Base-by-base conservation (phyloP, 352 stramenopile species). In the Pythium plurisporium region DNA sequence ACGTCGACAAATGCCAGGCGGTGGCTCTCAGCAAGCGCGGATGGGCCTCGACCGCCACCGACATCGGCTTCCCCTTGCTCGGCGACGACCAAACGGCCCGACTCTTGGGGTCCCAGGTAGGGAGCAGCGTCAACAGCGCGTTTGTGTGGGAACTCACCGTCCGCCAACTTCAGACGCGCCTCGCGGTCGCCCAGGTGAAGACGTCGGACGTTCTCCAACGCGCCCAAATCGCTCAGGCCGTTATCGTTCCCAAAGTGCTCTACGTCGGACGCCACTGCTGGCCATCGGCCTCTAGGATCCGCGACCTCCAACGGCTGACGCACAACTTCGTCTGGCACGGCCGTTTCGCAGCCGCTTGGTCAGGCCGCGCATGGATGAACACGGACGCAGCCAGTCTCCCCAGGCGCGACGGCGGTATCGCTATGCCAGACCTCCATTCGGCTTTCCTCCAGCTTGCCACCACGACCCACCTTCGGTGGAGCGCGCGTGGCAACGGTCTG, bases 201-300 rank as follows among this genome's bases (percentile, higher is more conserved):
- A 63, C 55, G 2, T 51, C 55, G 11, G 17, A 63, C 38, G 55
- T 56, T 0, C 19, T 51, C 1, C 55, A 63, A 37, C 55, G 55
- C 1, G 25, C 15, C 4, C 22, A 63, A n/a, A 1, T 63, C 8
- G 12, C 9, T 4, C 26, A 23, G 17, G 55, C 55, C 19, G 30
- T 63, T 14, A 36, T 56, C 2, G 4, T 63, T 3, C 55, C 55
- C 17, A 63, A 63, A 27, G 12, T 55, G 0, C 23, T 43, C 8
- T 63, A 36, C n/a, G 38, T 63, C 26, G 44, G 4, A 2, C 34
- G 46, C 2, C 55, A 63, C 17, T 2, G 1, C 3, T 64, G 57
- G 57, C 57, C 57, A 26, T 42, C 33, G 0, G 29, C 37, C 0
- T 9, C 1, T 2, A n/a, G n/a, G 1, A 38, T 64, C 17, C 1